Evolutionary conservation across 169 alveolate species (phyloP), one percentile per base, ranked within the genome.

Genomic region (Eimeria tenella): DNA sequence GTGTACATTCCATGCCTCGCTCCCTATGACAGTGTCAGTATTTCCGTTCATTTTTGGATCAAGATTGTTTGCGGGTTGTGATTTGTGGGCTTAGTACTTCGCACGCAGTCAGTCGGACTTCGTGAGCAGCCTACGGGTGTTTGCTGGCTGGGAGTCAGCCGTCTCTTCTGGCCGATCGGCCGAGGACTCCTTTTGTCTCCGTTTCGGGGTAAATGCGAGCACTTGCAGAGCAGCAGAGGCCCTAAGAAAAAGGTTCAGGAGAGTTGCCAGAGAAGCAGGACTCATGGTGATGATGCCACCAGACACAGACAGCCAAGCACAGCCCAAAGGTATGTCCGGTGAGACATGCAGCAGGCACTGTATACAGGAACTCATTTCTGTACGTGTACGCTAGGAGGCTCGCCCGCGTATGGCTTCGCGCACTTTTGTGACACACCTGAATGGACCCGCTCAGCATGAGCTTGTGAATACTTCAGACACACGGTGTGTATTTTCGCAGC

Each of bases 71-170:
- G 11, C 42, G 49, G 81, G n/a, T 19, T 11, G 6, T 13, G 71
- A 0, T 63, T 50, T 87, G 68, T 17, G 50, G 19, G 19, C 11
- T 6, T 74, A 90, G 94, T 23, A 55, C 25, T 90, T 90, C 62
- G 75, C 91, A 1, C 82, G 91, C 10, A 90, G 94, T 53, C 95
- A 92, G 92, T 92, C 91, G 65, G 95, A 92, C 79, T 92, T 92
- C 68, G 75, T 92, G 62, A 81, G 87, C 56, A 92, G 68, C 55
- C 53, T 81, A 68, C 84, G 87, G 81, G 87, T 79, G 42, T 92
- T 79, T 62, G 62, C 71, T 17, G 74, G 68, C 13, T 92, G 95
- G 95, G 58, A 75, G 42, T 5, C 87, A 5, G 87, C 87, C 13
- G 87, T 79, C 71, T 11, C 87, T 17, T 52, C 8, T 5, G 70